These are phyloP conservation scores for Epicoccum nigrum DNA, from an alignment of 2,329 filamentous ascomycete genomes.

Conservation along the genomic window DNA sequence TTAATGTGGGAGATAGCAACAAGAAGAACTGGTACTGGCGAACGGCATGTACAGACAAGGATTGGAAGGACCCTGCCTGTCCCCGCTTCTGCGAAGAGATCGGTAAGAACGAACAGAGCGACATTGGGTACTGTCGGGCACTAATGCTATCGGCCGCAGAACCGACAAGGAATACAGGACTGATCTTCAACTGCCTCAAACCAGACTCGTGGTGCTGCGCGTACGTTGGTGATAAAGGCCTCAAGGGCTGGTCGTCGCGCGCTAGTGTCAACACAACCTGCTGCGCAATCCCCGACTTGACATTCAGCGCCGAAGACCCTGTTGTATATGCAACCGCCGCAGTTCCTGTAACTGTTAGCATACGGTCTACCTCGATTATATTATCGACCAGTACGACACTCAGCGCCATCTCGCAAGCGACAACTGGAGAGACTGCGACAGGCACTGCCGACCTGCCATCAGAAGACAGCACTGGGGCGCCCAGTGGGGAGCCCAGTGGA, in stretches of 20 bases:
- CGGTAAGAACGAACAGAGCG: neutral
- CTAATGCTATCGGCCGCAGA: neutral
- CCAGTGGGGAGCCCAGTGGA: neutral
- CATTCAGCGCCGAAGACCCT: slow-evolving; percentile 7
- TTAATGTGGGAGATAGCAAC: neutral
- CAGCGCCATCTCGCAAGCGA: neutral
- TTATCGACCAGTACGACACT: neutral
- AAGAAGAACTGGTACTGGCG: slow-evolving; percentile 17
- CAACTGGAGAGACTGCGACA: neutral
- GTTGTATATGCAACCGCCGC: slow-evolving; percentile 6
- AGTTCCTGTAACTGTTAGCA: too few species aligned
- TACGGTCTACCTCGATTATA: neutral
- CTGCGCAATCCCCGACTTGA: slow-evolving; percentile 14
- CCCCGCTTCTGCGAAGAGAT: slow-evolving; percentile 9
- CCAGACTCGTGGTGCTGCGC: slow-evolving; percentile 4
- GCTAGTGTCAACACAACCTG: slow-evolving; percentile 11
- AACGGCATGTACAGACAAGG: slow-evolving; percentile 19
- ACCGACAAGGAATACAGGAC: neutral
- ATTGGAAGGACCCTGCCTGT: slow-evolving; percentile 15
- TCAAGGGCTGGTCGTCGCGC: neutral
- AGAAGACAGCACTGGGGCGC: neutral
- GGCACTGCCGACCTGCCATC: neutral
- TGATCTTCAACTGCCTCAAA: slow-evolving; percentile 13
- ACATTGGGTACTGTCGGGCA: too few species aligned
- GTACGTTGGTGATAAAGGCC: neutral